These are phyloP conservation scores for Tillandsia fasciculata DNA, from an alignment of 176 grass and related monocot genomes.

Conservation along the genomic window DNA sequence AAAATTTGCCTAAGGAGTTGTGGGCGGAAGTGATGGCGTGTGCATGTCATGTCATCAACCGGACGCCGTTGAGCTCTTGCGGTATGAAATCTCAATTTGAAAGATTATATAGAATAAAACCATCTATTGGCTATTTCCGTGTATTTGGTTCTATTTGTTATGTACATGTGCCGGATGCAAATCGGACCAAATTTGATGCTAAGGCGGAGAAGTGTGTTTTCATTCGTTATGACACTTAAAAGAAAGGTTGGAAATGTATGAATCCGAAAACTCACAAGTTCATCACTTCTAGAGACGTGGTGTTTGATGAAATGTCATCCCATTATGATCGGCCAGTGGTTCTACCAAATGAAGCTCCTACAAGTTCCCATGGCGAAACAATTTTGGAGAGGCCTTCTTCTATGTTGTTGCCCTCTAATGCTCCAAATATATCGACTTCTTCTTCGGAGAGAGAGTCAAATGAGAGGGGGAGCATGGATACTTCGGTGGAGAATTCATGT, in stretches of 20 bases:
- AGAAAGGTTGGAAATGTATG: background rate
- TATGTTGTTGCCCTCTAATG: background rate
- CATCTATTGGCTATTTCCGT: background rate
- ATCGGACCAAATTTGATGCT: background rate
- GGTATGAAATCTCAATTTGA: background rate
- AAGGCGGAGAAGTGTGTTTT: background rate
- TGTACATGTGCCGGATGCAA: background rate
- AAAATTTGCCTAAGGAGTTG: background rate
- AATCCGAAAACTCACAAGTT: background rate
- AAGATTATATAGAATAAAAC: background rate
- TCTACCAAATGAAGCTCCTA: background rate
- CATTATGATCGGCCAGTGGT: background rate
- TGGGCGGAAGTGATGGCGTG: background rate
- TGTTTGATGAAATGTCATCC: background rate
- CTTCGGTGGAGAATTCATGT: background rate
- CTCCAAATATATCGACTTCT: background rate
- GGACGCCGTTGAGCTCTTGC: background rate
- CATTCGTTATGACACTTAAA: background rate
- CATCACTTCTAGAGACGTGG: background rate
- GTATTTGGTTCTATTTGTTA: background rate
- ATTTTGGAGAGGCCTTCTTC: background rate
- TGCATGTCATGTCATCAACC: background rate
- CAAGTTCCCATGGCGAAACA: background rate
- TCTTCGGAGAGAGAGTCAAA: background rate
- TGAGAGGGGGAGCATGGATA: background rate